Evolutionary conservation across 352 stramenopile species (phyloP).

Genomic region (Plasmopara halstedii): DNA sequence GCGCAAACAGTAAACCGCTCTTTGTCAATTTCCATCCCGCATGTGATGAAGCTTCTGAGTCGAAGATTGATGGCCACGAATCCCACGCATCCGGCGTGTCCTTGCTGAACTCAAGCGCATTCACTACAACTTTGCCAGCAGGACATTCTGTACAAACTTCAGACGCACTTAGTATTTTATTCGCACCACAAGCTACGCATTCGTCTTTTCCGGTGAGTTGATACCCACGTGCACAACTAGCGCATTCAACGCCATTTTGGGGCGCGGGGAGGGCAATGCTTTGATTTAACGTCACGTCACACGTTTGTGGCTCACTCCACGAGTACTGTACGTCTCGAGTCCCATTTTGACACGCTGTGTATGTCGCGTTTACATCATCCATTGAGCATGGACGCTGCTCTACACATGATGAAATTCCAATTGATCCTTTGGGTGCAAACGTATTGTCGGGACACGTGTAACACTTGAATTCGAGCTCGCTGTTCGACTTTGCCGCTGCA

Average conservation of each 20-base stretch:
- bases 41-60: slow-evolving; percentile 25
- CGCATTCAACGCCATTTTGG: slow-evolving; percentile 35
- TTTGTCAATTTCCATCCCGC: slow-evolving; percentile 63
- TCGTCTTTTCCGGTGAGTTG: slow-evolving; percentile 27
- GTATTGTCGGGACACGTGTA: slow-evolving; percentile 57
- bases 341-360: slow-evolving; percentile 45
- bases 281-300: slow-evolving; percentile 32
- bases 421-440: slow-evolving; percentile 62
- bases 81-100: slow-evolving; percentile 52
- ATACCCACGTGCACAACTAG: slow-evolving; percentile 45
- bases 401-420: slow-evolving; percentile 60
- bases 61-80: slow-evolving; percentile 49
- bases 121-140: slow-evolving; percentile 42
- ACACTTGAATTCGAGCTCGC: slow-evolving; percentile 70
- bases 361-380: slow-evolving; percentile 55
- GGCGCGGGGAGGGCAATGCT: slow-evolving; percentile 37
- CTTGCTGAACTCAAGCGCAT: slow-evolving; percentile 39
- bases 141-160: slow-evolving; percentile 37
- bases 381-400: slow-evolving; percentile 47
- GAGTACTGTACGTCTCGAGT: slow-evolving; percentile 50
- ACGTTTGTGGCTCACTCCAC: slow-evolving; percentile 65
- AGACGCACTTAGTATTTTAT: slow-evolving; percentile 20
- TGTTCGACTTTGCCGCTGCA: slow-evolving; percentile 54
- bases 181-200: slow-evolving; percentile 37
- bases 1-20: slow-evolving; percentile 40